Percentiles rank a stretch among this genome's conserved stretches.
Conservation (phyloP, 805 yeast genomes). For the Candida anglica region DNA sequence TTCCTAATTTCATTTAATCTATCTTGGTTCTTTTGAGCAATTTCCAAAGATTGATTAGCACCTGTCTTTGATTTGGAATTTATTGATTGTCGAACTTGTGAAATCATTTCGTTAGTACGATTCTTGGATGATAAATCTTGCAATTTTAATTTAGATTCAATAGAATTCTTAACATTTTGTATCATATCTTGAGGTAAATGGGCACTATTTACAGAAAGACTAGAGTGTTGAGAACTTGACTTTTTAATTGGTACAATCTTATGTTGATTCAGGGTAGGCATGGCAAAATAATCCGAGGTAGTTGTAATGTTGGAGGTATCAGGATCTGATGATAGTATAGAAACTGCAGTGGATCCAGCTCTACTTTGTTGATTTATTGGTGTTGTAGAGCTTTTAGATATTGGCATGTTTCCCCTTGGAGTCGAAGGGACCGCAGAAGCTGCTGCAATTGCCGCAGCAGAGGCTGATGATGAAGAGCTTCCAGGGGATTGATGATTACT, state of each 20-base stretch:
- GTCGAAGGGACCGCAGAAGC: neutral
- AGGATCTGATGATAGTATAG: no score
- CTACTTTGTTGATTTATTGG: no score
- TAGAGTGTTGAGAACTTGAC: slow-evolving; percentile 2
- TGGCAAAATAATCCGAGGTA: neutral
- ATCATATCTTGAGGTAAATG: slow-evolving; percentile 21
- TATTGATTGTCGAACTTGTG: slow-evolving; percentile 24
- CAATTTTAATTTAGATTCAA: slow-evolving; percentile 15
- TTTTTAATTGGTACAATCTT: slow-evolving; percentile 1
- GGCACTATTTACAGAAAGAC: neutral
- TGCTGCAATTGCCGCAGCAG: slow-evolving; percentile 7
- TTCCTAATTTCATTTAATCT: slow-evolving; percentile 31
- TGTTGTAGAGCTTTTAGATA: no score
- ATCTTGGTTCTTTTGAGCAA: slow-evolving; percentile 14
- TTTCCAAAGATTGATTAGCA: slow-evolving; percentile 10
- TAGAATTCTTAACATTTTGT: slow-evolving; percentile 18
- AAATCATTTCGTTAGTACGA: slow-evolving; percentile 29
- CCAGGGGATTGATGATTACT: no score
- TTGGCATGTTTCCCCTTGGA: no score
- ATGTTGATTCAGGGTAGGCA: neutral
- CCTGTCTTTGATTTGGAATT: slow-evolving; percentile 21
- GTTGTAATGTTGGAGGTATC: neutral
- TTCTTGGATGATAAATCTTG: slow-evolving; percentile 12
- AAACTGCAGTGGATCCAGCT: no score
- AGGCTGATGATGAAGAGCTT: slow-evolving; percentile 5